Evolutionary conservation across 768 basidiomycete genomes (phyloP), one percentile per base, ranked within the genome.

Genomic region (Pisolithus tinctorius): DNA sequence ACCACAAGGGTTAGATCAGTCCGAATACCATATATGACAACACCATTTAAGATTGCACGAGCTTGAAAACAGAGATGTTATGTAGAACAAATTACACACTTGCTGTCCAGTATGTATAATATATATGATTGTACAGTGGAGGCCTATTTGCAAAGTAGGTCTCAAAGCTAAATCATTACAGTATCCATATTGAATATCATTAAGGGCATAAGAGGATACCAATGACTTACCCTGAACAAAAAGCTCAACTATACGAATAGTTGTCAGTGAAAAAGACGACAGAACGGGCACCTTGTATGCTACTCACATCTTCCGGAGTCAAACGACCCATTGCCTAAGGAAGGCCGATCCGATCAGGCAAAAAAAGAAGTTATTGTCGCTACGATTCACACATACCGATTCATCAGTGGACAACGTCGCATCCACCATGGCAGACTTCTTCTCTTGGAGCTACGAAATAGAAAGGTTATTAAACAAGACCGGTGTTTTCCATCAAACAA

Each of bases 381-480:
- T 20, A 47, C 49, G 11, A 9, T 25, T 42, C 10, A 30, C 42
- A 69, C 82, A 13, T 60, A 85, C 86, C 42, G 84, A 86, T 56
- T 89, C 88, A 61, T 92, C 90, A 4, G 85, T 69, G 4, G 88
- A 89, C 17, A 92, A 67, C 0, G 92, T 91, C 14, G 90, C 90
- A 61, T 91, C 86, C 3, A 94, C 82, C 93, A 96, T 95, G 0
- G 92, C 93, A 37, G 85, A 81, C 67, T 99, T 99, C 74, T 97
- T 96, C 68, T 96, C 93, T 70, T 97, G 93, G n/a, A 95, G 72
- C 82, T 86, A 30, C 1, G 17, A 40, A 11, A 30, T 2, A 34
- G 29, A 6, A 4, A 41, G 45, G 37, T 13, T 13, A 20, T 13
- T 4, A 34, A 5, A 4, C 13, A 13, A 11, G 11, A 4, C 34